Conservation (phyloP, 306 rosid species). For the Trichosanthes truncata region DNA sequence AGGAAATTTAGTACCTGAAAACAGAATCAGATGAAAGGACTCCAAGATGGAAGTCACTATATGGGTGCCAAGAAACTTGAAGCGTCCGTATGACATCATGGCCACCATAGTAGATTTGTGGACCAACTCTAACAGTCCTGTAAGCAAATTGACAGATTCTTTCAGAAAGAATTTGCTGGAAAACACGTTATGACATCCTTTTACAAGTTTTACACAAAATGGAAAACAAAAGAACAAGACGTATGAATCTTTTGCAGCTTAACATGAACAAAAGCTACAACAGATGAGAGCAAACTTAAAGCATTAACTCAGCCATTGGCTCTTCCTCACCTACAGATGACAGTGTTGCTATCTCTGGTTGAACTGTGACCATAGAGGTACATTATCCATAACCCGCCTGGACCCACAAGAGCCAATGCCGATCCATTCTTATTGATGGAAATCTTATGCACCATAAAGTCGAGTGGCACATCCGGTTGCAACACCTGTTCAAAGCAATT, state of each 20-base stretch:
- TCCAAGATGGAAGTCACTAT: constrained; percentile 76
- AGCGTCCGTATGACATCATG: constrained; percentile 47
- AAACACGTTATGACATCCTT: background rate
- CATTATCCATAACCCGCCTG: constrained; percentile 56
- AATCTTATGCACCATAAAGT: constrained; percentile 48
- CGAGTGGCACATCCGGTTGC: constrained; percentile 47
- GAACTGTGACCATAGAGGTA: constrained; percentile 66
- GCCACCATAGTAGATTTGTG: constrained; percentile 34
- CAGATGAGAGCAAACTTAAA: background rate
- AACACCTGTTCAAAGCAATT: constrained; percentile 41
- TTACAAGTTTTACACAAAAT: background rate
- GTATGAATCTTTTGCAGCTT: background rate
- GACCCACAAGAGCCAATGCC: constrained; percentile 57
- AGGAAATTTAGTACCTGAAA: constrained; percentile 50
- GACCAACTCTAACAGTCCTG: constrained; percentile 69
- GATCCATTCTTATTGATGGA: constrained; percentile 70
- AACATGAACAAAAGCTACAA: background rate
- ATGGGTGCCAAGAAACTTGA: constrained; percentile 80
- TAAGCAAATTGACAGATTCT: constrained; percentile 7
- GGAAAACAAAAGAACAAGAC: background rate
- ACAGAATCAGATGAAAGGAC: constrained; percentile 90
- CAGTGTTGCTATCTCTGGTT: constrained; percentile 34
- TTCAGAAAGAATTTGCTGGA: background rate
- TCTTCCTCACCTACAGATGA: constrained; percentile 60
- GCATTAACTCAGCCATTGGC: background rate